phyloP scores from a whole-genome alignment of 768 basidiomycete genomes.

The Holtermannia corniformis region DNA sequence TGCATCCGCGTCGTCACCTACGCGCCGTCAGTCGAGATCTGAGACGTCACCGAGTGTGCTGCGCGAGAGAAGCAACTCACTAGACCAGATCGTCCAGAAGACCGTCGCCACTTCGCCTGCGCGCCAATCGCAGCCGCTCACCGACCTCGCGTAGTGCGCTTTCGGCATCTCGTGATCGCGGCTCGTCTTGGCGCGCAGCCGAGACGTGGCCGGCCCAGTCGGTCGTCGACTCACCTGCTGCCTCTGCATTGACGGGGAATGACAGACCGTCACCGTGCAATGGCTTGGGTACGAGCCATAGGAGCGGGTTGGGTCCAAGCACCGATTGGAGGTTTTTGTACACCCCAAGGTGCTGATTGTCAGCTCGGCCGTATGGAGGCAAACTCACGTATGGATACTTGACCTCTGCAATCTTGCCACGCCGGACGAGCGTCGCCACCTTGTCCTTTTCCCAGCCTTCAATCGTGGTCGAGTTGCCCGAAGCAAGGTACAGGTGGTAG shows the following conservation, averaged over 20 bases:
- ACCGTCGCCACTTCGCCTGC: constrained; percentile 6
- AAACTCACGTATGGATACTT: neutral
- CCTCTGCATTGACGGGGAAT: constrained; percentile 57
- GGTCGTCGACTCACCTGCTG: constrained; percentile 35
- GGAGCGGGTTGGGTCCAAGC: constrained; percentile 60
- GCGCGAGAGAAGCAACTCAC: neutral
- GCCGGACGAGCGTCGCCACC: constrained; percentile 68
- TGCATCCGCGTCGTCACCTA: constrained; percentile 39
- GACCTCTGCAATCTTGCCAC: constrained; percentile 69
- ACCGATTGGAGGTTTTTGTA: constrained; percentile 65
- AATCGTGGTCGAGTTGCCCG: constrained; percentile 83
- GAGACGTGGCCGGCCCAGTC: constrained; percentile 33
- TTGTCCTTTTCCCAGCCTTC: constrained; percentile 98
- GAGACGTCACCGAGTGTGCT: constrained; percentile 4
- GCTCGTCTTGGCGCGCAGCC: constrained; percentile 9
- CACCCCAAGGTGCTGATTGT: constrained; percentile 62
- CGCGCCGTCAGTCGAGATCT: neutral
- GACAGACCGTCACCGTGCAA: constrained; percentile 62
- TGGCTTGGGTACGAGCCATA: constrained; percentile 78
- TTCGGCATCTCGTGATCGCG: constrained; percentile 8
- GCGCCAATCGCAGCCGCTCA: constrained; percentile 6
- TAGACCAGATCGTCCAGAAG: constrained; percentile 16
- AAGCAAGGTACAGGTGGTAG: constrained; percentile 72
- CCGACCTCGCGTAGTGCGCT: constrained; percentile 12
- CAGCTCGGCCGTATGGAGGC: constrained; percentile 4